Conservation (phyloP, 352 stramenopile species). For the Pythium oligandrum region DNA sequence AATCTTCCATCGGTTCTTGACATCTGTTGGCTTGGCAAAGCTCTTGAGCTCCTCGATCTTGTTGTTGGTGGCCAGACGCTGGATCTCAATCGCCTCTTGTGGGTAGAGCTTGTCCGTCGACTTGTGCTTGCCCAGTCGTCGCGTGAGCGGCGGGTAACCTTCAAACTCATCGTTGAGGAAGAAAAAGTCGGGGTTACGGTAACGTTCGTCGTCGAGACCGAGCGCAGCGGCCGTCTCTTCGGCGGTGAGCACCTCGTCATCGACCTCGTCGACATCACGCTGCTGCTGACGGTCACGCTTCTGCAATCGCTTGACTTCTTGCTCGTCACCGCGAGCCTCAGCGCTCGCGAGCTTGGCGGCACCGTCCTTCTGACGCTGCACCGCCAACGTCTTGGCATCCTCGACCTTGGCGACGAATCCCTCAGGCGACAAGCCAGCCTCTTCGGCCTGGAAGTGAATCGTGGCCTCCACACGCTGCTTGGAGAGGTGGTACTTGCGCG, state of each 20-base stretch:
- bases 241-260: constrained; percentile 49
- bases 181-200: constrained; percentile 84
- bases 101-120: constrained; percentile 76
- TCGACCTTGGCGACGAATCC: constrained; percentile 61
- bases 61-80: constrained; percentile 70
- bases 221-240: constrained; percentile 52
- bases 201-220: constrained; percentile 61
- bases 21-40: constrained; percentile 65
- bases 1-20: constrained; percentile 64
- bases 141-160: constrained; percentile 68
- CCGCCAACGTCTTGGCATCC: constrained; percentile 44
- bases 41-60: constrained; percentile 65
- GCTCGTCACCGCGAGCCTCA: constrained; percentile 41
- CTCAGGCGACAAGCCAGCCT: constrained; percentile 45
- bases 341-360: constrained; percentile 41
- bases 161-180: constrained; percentile 83
- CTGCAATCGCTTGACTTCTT: constrained; percentile 52
- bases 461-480: constrained; percentile 78
- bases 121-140: constrained; percentile 77
- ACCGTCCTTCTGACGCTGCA: constrained; percentile 31
- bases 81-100: constrained; percentile 70
- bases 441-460: constrained; percentile 73
- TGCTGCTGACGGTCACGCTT: constrained; percentile 44
- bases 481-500: constrained; percentile 64
- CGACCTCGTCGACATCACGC: constrained; percentile 32